Evolutionary conservation across 1,139 yeast species (phyloP).

Genomic region (Taphrina confusa): DNA sequence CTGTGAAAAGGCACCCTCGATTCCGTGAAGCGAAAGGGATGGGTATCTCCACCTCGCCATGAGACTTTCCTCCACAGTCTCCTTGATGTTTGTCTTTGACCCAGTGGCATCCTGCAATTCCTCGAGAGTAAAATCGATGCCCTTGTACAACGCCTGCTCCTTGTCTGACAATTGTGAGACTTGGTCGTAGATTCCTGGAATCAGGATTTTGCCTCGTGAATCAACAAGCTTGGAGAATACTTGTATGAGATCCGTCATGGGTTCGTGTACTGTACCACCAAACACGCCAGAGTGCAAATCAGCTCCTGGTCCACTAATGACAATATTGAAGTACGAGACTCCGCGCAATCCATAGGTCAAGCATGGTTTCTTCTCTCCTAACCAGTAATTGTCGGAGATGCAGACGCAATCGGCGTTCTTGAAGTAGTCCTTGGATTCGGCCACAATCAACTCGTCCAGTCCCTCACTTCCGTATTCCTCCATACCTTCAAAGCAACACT

Average conservation of each 20-base stretch:
- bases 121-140: constrained; percentile 77
- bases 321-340: constrained; percentile 84
- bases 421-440: constrained; percentile 77
- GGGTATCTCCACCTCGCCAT: constrained; percentile 97
- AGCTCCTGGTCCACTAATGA: constrained; percentile 81
- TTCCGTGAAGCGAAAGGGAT: constrained; percentile 90
- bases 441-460: constrained; percentile 74
- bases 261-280: constrained; percentile 98
- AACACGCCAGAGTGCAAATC: constrained; percentile 96
- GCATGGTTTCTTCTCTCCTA: constrained; percentile 94
- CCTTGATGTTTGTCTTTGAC: constrained; percentile 75
- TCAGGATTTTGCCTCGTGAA: constrained; percentile 73
- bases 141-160: constrained; percentile 77
- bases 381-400: constrained; percentile 96
- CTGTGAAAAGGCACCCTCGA: constrained; percentile 91
- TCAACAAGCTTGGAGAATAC: constrained; percentile 66
- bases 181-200: constrained; percentile 90
- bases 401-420: constrained; percentile 90
- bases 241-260: constrained; percentile 88
- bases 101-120: constrained; percentile 90
- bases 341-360: constrained; percentile 98
- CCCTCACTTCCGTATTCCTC: constrained; percentile 97
- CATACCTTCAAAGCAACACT: constrained; percentile 97
- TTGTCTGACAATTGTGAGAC: constrained; percentile 80
- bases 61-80: constrained; percentile 75